Conservation (phyloP, 306 rosid species). For the Fragaria ananassa region DNA sequence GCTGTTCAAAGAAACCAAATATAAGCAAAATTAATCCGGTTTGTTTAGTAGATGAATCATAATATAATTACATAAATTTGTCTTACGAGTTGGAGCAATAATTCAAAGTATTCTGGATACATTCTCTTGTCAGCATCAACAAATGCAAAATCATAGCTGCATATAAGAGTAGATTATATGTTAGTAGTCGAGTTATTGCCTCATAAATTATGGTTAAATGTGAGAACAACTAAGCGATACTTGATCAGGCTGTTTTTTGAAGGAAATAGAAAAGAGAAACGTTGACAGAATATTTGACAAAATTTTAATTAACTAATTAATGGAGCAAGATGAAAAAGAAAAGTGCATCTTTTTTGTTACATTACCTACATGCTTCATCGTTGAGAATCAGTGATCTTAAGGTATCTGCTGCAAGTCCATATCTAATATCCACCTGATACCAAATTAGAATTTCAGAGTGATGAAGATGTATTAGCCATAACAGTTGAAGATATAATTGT, state of each 20-base stretch:
- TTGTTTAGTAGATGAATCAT: too few relatives aligned
- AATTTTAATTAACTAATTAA: neutral
- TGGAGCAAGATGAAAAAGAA: neutral
- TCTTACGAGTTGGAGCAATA: constrained; percentile 74
- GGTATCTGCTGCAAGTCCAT: constrained; percentile 75
- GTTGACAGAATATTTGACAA: neutral
- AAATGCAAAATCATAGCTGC: constrained; percentile 93
- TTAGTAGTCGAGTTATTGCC: neutral
- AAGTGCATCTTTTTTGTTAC: neutral
- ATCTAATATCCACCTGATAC: constrained; percentile 63
- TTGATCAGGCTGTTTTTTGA: neutral
- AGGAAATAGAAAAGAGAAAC: neutral
- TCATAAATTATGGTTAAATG: neutral
- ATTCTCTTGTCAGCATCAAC: constrained; percentile 92
- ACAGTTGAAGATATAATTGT: neutral
- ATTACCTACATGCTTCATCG: constrained; percentile 82
- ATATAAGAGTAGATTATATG: constrained; percentile 6
- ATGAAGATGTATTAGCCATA: constrained; percentile 9
- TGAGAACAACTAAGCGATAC: neutral
- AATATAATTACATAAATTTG: neutral
- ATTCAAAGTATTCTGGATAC: constrained; percentile 72
- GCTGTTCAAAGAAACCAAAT: neutral
- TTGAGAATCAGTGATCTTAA: constrained; percentile 62
- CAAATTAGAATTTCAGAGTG: constrained; percentile 9
- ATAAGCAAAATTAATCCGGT: neutral